These are phyloP conservation scores for Lentinula lateritia DNA, from an alignment of 768 basidiomycete genomes.

Conservation along the genomic window DNA sequence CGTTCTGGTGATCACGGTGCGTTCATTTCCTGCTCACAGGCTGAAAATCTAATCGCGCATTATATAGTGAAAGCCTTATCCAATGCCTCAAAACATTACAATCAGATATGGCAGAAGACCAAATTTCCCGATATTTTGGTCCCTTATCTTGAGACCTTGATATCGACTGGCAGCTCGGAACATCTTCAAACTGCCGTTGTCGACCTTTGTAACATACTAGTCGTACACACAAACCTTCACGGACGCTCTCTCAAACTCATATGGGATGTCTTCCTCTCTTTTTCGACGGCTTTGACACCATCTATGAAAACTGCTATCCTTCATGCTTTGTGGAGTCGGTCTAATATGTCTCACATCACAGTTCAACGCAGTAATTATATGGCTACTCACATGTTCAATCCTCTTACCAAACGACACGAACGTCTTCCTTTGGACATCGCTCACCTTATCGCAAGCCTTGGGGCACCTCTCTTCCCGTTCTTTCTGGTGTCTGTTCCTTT, in stretches of 20 bases:
- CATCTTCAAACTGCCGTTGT: conserved; percentile 26
- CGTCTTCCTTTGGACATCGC: conserved; percentile 7
- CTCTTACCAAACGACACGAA: conserved; percentile 4
- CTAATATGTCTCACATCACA: conserved; percentile 6
- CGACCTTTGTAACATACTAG: conserved; percentile 31
- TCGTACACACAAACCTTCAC: conserved; percentile 25
- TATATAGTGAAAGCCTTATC: conserved; percentile 12
- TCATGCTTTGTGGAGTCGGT: conserved; percentile 28
- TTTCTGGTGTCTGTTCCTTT: conserved; percentile 7
- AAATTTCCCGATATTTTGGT: conserved; percentile 38
- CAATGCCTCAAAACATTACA: conserved; percentile 36
- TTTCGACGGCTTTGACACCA: conserved; percentile 18
- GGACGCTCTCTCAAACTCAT: conserved; percentile 33
- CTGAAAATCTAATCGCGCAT: background rate
- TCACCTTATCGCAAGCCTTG: conserved; percentile 17
- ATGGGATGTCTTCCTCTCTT: conserved; percentile 30
- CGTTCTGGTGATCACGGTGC: conserved; percentile 6
- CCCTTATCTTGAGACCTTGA: conserved; percentile 38
- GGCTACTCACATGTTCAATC: conserved; percentile 2
- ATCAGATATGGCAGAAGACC: conserved; percentile 29
- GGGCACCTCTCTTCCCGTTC: conserved; percentile 20
- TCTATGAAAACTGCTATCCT: conserved; percentile 28
- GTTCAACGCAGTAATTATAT: background rate
- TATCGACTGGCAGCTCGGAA: conserved; percentile 20
- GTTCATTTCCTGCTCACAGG: background rate